A percentile compares a stretch with the other conserved stretches of the same genome.
phyloP scores from a whole-genome alignment of 371 early-diverging fungal species.

The Lichtheimia ramosa region DNA sequence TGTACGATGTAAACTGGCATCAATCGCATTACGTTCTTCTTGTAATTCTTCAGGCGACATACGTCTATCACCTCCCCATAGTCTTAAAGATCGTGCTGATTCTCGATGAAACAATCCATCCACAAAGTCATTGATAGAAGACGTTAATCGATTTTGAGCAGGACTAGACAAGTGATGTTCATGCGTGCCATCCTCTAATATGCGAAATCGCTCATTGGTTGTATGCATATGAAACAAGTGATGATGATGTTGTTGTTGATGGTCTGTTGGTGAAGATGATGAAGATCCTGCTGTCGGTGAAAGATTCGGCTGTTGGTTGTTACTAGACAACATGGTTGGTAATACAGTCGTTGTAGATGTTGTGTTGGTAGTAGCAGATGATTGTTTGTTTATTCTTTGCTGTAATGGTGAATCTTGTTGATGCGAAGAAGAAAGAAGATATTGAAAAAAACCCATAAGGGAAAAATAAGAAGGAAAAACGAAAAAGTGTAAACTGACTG shows the following conservation, averaged over 20 bases:
- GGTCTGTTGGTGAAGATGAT: no score
- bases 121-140: constrained; percentile 32
- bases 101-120: constrained; percentile 17
- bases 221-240: no score
- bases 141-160: constrained; percentile 31
- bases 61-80: constrained; percentile 31
- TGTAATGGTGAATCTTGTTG: background rate
- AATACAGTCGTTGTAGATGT: background rate
- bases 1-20: constrained; percentile 19
- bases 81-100: constrained; percentile 1
- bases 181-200: constrained; percentile 33
- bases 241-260: no score
- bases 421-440: background rate
- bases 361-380: background rate
- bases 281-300: background rate
- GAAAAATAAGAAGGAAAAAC: background rate
- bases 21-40: constrained; percentile 28
- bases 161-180: constrained; percentile 34
- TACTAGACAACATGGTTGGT: background rate
- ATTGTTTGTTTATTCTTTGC: background rate
- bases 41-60: constrained; percentile 20
- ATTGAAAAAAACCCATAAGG: constrained; percentile 4
- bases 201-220: constrained; percentile 28
- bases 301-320: background rate
- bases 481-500: background rate